Evolutionary conservation across 163 green algal species (phyloP), one percentile per base, ranked within the genome.

Genomic region (Scenedesmus sp.): DNA sequence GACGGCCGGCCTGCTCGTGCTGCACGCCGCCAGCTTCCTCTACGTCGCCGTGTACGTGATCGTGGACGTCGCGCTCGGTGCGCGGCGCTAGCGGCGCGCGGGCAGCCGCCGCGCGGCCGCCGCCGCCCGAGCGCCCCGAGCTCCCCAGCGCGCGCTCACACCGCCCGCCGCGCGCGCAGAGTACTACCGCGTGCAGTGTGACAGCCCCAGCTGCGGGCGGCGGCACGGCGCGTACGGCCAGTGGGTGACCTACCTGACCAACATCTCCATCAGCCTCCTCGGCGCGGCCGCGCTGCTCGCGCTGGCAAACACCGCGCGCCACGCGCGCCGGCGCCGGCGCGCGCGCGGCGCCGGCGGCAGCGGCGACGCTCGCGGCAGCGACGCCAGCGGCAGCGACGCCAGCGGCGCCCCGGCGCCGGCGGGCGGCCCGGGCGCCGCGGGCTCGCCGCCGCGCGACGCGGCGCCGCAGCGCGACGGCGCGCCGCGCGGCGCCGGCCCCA

Each of bases 181-280:
- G 47, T 75, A 63, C 29, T 75, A 75, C 28, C 29, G 45, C 3
- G 29, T 73, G 10, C 20, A 24, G 11, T 58, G 63, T 42, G 45
- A 60, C 4, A 39, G 7, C 15, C 74, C 28, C 53, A 53, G 4
- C 56, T 63, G 53, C 28, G 64, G 57, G 10, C 36, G 62, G 6
- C 11, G 39, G 1, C n/a, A 70, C 6, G 67, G 48, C 1, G 39
- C 56, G 6, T 78, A 78, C 18, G 33, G 33, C 11, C 56, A 70
- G 14, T 84, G 80, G 80, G 6, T 50, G 0, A 77, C 74, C 4
- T 85, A 65, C 64, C 63, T 85, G 39, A 85, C 80, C 2, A 60
- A 86, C 58, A 84, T 75, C 75, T 63, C 51, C 1, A 62, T 86
- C 10, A 48, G 31, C 17, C 60, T 86, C 18, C 42, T 83, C 18